Conservation (phyloP, 2,329 filamentous ascomycete genomes). For the Botryosphaeria agaves region DNA sequence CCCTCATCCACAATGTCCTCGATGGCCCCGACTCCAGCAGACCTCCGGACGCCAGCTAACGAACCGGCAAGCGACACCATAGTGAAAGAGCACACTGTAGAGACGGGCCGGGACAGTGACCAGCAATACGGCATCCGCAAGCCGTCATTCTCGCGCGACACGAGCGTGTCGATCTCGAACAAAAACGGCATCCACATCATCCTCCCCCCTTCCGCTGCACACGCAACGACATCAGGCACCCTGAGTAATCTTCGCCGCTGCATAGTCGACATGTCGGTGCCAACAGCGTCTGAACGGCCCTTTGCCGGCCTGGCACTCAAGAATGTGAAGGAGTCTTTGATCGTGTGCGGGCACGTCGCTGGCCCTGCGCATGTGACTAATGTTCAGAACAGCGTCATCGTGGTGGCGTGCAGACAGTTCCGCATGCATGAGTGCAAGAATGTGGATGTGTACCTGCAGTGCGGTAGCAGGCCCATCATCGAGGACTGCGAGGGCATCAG, state of each 20-base stretch:
- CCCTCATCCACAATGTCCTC: conserved; percentile 21
- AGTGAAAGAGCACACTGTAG: too few relatives aligned
- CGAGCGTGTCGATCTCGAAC: conserved; percentile 44
- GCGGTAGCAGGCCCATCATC: conserved; percentile 75
- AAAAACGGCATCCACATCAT: conserved; percentile 59
- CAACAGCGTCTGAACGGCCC: conserved; percentile 37
- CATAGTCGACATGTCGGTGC: conserved; percentile 64
- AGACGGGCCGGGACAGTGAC: conserved; percentile 4
- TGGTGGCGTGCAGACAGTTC: conserved; percentile 73
- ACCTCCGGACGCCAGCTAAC: conserved; percentile 8
- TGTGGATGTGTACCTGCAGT: conserved; percentile 71
- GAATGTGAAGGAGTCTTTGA: conserved; percentile 49
- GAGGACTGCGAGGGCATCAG: conserved; percentile 67
- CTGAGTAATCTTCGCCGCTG: conserved; percentile 53
- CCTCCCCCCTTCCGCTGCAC: conserved; percentile 51
- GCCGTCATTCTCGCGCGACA: conserved; percentile 38
- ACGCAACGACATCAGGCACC: conserved; percentile 56
- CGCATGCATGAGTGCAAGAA: conserved; percentile 76
- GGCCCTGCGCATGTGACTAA: conserved; percentile 74
- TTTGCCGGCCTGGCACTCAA: conserved; percentile 59
- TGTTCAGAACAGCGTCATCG: conserved; percentile 53
- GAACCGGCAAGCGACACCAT: conserved; percentile 5
- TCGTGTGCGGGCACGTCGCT: conserved; percentile 61
- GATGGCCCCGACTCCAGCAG: conserved; percentile 19
- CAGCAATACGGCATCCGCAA: conserved; percentile 17